Conservation (phyloP, 108 stramenopile genomes). For the Mediolabrus comicus region DNA sequence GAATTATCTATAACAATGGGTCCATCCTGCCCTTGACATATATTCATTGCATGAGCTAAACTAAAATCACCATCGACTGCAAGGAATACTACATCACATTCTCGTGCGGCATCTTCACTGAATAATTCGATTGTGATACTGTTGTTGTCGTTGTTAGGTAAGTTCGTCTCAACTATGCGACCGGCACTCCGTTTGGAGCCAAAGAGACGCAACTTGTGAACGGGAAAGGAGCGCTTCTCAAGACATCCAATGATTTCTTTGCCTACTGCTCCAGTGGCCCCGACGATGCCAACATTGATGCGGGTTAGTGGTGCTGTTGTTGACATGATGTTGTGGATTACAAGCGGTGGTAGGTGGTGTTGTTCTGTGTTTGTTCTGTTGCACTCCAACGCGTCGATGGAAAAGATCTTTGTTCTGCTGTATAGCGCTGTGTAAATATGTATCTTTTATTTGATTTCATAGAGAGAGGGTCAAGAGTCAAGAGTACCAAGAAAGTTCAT, state of each 20-base stretch:
- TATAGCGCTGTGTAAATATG: neutral
- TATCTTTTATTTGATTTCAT: slow-evolving; percentile 1
- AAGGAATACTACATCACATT: slow-evolving; percentile 90
- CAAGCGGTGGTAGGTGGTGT: too few species aligned
- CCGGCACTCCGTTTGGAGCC: slow-evolving; percentile 87
- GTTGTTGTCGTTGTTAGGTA: slow-evolving; percentile 7
- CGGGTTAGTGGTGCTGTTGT: neutral
- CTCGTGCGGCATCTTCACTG: slow-evolving; percentile 57
- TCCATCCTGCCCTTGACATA: slow-evolving; percentile 67
- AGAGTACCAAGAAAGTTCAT: too few species aligned
- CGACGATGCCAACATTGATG: slow-evolving; percentile 90
- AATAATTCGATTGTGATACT: slow-evolving; percentile 83
- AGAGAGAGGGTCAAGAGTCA: too few species aligned
- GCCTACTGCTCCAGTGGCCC: slow-evolving; percentile 97
- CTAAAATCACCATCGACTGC: slow-evolving; percentile 90
- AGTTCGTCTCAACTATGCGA: slow-evolving; percentile 63
- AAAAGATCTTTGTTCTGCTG: too few species aligned
- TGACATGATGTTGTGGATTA: too few species aligned
- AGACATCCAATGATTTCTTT: slow-evolving; percentile 91
- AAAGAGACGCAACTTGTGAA: slow-evolving; percentile 82
- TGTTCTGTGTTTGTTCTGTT: too few species aligned
- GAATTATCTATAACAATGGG: slow-evolving; percentile 86
- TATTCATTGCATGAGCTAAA: slow-evolving; percentile 75
- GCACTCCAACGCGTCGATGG: too few species aligned
- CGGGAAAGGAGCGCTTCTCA: slow-evolving; percentile 73